Percentiles rank a stretch among this genome's conserved stretches.
Evolutionary conservation across 345 rosid genomes (phyloP).

Genomic region (Carallia brachiata): DNA sequence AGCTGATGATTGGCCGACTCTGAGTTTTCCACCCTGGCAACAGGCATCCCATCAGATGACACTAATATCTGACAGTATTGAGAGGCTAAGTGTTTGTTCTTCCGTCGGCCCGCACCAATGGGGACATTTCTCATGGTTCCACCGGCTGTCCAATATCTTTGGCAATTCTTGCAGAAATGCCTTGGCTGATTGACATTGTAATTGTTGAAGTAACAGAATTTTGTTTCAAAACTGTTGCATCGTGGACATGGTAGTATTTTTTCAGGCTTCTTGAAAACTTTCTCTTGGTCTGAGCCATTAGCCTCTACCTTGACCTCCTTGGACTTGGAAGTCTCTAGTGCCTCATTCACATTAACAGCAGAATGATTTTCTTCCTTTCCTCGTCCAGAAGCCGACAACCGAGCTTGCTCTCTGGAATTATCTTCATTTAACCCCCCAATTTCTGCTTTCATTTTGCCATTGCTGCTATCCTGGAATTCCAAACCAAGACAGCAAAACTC

Average conservation of each 20-base stretch:
- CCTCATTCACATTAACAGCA: conserved; percentile 19
- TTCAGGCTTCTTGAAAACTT: conserved; percentile 70
- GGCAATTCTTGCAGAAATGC: conserved; percentile 91
- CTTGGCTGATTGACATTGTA: conserved; percentile 94
- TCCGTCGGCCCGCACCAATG: conserved; percentile 92
- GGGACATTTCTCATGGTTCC: conserved; percentile 97
- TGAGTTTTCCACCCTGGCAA: conserved; percentile 39
- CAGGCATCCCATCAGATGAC: conserved; percentile 50
- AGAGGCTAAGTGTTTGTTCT: conserved; percentile 76
- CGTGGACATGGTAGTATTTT: conserved; percentile 90
- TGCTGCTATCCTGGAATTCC: conserved; percentile 30
- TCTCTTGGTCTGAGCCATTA: conserved; percentile 47
- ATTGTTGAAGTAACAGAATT: conserved; percentile 93
- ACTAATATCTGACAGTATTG: conserved; percentile 66
- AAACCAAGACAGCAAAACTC: background rate
- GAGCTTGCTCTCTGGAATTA: conserved; percentile 19
- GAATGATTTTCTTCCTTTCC: conserved; percentile 21
- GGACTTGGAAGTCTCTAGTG: conserved; percentile 20
- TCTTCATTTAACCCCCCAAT: conserved; percentile 9
- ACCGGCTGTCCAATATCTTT: conserved; percentile 98
- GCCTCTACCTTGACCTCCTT: conserved; percentile 52
- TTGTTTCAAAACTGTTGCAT: conserved; percentile 91
- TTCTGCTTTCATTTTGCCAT: conserved; percentile 23
- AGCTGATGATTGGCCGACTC: conserved; percentile 38
- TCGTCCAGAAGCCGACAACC: conserved; percentile 14